Evolutionary conservation across 345 rosid species (phyloP).

Genomic region (Populus tremula): DNA sequence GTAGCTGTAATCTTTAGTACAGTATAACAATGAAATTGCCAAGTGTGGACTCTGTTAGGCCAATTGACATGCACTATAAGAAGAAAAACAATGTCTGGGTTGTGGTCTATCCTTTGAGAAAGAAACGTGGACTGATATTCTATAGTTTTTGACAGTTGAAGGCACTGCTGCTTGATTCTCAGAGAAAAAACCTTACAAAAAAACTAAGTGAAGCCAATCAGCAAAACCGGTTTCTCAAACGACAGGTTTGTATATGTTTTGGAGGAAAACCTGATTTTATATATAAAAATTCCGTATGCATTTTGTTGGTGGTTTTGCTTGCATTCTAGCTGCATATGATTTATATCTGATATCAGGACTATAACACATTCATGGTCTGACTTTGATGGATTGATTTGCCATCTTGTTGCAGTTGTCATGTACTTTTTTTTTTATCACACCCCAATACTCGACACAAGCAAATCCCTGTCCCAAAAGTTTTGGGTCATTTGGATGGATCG

Average conservation of each 20-base stretch:
- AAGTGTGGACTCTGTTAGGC: not conserved
- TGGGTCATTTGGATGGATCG: no score
- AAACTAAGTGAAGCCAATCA: conserved; percentile 96
- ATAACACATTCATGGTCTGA: not conserved
- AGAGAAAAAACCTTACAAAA: conserved; percentile 61
- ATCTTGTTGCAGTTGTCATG: not conserved
- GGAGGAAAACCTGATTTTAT: not conserved
- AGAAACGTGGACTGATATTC: not conserved
- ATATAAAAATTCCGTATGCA: not conserved
- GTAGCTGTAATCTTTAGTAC: not conserved
- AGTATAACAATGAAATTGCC: no score
- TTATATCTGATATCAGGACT: not conserved
- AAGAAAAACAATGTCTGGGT: not conserved
- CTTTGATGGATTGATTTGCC: not conserved
- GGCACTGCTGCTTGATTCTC: conserved; percentile 60
- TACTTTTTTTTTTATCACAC: no score
- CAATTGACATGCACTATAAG: not conserved
- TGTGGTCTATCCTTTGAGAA: not conserved
- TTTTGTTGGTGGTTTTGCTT: not conserved
- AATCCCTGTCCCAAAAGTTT: no score
- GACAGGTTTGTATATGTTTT: conserved; percentile 53
- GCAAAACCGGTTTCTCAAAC: conserved; percentile 74
- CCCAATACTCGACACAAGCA: not conserved
- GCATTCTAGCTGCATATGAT: not conserved
- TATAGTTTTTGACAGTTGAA: conserved; percentile 45